A percentile compares a stretch with the other conserved stretches of the same genome.
These are phyloP conservation scores for Thielaviopsis musarum DNA, from an alignment of 2,329 filamentous ascomycete genomes.

Conservation along the genomic window DNA sequence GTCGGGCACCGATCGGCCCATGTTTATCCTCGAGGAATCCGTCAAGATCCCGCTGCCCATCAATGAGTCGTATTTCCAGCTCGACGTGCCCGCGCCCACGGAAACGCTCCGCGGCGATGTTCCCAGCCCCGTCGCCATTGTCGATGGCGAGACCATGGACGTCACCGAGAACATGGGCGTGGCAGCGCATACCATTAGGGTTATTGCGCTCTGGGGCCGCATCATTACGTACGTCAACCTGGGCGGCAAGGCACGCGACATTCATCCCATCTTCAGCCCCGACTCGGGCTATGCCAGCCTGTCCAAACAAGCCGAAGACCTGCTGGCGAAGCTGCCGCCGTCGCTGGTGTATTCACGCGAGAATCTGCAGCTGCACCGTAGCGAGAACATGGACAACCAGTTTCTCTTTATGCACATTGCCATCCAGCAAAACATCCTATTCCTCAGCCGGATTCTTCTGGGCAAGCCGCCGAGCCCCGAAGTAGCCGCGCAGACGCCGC, in stretches of 20 bases:
- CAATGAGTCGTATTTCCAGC: slow-evolving; percentile 74
- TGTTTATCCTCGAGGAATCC: slow-evolving; percentile 78
- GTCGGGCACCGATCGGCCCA: slow-evolving; percentile 80
- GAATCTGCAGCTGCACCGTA: slow-evolving; percentile 71
- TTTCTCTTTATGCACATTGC: slow-evolving; percentile 86
- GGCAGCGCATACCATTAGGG: slow-evolving; percentile 72
- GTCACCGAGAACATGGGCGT: slow-evolving; percentile 76
- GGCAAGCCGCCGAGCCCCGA: slow-evolving; percentile 22
- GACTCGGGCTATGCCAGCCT: slow-evolving; percentile 62
- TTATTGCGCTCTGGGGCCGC: slow-evolving; percentile 76
- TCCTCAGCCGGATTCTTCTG: slow-evolving; percentile 52
- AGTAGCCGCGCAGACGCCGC: slow-evolving; percentile 42
- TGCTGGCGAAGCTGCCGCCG: slow-evolving; percentile 52
- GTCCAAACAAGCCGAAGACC: slow-evolving; percentile 51
- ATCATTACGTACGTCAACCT: slow-evolving; percentile 83
- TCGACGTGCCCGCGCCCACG: slow-evolving; percentile 78
- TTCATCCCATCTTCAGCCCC: slow-evolving; percentile 62
- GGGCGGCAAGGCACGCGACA: slow-evolving; percentile 66
- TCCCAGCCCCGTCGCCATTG: slow-evolving; percentile 41
- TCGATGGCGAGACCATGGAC: slow-evolving; percentile 28
- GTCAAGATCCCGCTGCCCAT: slow-evolving; percentile 82
- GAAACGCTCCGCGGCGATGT: slow-evolving; percentile 63
- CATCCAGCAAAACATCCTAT: slow-evolving; percentile 76
- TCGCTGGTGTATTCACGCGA: slow-evolving; percentile 59
- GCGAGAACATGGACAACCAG: slow-evolving; percentile 74